These are phyloP conservation scores for Trichoderma sp. DNA, from an alignment of 2,329 filamentous ascomycete species.

Conservation along the genomic window DNA sequence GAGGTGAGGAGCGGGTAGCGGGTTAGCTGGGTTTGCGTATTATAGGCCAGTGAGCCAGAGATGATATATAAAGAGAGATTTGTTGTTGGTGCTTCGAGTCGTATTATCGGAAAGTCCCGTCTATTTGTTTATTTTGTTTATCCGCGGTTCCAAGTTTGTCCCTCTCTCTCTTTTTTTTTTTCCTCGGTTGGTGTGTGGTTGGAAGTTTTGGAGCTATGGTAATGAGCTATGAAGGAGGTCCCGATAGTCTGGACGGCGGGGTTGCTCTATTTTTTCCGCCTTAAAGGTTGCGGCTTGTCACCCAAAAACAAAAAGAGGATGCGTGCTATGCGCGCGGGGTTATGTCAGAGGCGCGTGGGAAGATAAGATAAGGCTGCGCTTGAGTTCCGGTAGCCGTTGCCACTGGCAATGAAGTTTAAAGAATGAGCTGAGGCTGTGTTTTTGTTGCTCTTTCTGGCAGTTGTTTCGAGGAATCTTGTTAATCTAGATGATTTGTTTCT, in stretches of 20 bases:
- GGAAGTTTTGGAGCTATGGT: not conserved
- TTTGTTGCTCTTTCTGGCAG: not conserved
- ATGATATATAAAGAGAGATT: not conserved
- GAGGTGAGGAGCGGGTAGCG: not conserved
- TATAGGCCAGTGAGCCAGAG: not conserved
- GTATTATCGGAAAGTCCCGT: not conserved
- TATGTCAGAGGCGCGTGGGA: slow-evolving; percentile 24
- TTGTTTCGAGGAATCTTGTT: not conserved
- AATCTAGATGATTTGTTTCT: not conserved
- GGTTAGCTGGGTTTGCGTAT: not conserved
- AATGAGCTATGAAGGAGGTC: slow-evolving; percentile 1
- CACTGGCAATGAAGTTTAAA: slow-evolving; percentile 19
- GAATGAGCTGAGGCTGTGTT: not conserved
- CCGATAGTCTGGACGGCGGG: slow-evolving; percentile 23
- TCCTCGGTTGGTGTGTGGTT: not conserved
- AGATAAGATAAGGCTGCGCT: slow-evolving; percentile 27
- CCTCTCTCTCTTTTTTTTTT: not conserved
- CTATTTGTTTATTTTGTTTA: not conserved
- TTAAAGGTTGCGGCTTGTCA: slow-evolving; percentile 9
- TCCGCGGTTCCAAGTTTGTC: not conserved
- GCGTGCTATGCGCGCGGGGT: slow-evolving; percentile 22
- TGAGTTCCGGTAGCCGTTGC: slow-evolving; percentile 16
- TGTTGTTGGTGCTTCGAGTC: not conserved
- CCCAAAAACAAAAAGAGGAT: not conserved
- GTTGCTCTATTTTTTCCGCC: slow-evolving; percentile 29